A percentile compares a stretch with the other conserved stretches of the same genome.
phyloP scores from a whole-genome alignment of 2,329 filamentous ascomycete species.

The Scedosporium minutisporum region DNA sequence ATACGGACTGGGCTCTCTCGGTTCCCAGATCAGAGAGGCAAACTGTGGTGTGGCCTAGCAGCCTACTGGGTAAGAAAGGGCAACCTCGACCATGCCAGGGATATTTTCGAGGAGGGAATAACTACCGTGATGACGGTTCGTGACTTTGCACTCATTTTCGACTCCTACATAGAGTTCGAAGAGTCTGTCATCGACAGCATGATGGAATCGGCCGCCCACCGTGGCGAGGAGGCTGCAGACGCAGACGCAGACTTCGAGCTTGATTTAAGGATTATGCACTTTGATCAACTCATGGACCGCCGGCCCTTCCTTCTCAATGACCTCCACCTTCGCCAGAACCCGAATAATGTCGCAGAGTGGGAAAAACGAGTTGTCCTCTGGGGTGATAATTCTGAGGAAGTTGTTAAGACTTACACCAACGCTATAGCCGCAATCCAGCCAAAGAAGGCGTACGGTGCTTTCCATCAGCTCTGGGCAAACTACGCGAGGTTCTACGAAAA shows the following conservation, averaged over 20 bases:
- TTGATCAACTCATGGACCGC: slow-evolving; percentile 96
- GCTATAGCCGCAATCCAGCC: slow-evolving; percentile 89
- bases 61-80: slow-evolving; percentile 94
- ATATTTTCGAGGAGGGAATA: slow-evolving; percentile 91
- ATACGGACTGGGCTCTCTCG: slow-evolving; percentile 83
- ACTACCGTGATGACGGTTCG: slow-evolving; percentile 98
- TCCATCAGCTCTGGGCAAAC: slow-evolving; percentile 91
- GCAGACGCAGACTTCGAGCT: slow-evolving; percentile 86
- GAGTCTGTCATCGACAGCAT: slow-evolving; percentile 87
- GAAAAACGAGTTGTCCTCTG: slow-evolving; percentile 92
- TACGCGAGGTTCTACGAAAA: slow-evolving; percentile 96
- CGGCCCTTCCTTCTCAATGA: slow-evolving; percentile 94
- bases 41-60: slow-evolving; percentile 87
- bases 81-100: slow-evolving; percentile 83
- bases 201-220: slow-evolving; percentile 75
- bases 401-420: slow-evolving; percentile 88
- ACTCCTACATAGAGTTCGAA: slow-evolving; percentile 93
- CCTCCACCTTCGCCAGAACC: slow-evolving; percentile 88
- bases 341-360: slow-evolving; percentile 94
- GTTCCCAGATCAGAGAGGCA: slow-evolving; percentile 89
- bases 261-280: slow-evolving; percentile 94
- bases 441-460: slow-evolving; percentile 86
- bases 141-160: slow-evolving; percentile 93
- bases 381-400: slow-evolving; percentile 84
- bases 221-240: slow-evolving; percentile 71